A percentile compares a stretch with the other conserved stretches of the same genome.
phyloP scores from a whole-genome alignment of 1,284 basidiomycete genomes.

The Ceratobasidium sp. region DNA sequence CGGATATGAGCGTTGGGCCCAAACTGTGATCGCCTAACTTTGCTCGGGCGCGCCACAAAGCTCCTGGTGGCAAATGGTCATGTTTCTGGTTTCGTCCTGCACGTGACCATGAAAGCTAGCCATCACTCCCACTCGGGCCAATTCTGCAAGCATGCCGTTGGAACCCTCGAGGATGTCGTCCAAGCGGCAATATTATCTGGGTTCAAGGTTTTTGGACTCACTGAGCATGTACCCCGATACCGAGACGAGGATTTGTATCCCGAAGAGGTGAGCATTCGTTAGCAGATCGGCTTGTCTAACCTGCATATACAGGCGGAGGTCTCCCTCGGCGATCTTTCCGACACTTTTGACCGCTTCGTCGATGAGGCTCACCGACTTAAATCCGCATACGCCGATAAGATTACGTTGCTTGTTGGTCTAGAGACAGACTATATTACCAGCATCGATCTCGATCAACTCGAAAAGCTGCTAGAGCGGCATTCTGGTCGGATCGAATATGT shows the following conservation, averaged over 20 bases:
- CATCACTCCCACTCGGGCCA: slow-evolving; percentile 97
- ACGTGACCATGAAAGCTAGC: slow-evolving; percentile 57
- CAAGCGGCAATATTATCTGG: slow-evolving; percentile 78
- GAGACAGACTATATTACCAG: slow-evolving; percentile 92
- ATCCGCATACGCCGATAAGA: slow-evolving; percentile 64
- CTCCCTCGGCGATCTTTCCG: slow-evolving; percentile 60
- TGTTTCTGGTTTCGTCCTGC: too few relatives aligned
- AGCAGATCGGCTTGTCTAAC: neutral
- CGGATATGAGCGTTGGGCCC: too few relatives aligned
- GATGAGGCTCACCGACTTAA: slow-evolving; percentile 82
- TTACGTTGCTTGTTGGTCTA: slow-evolving; percentile 86
- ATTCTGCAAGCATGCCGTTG: slow-evolving; percentile 91
- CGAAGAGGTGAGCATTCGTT: slow-evolving; percentile 79
- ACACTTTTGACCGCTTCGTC: slow-evolving; percentile 76
- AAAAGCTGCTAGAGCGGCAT: slow-evolving; percentile 60
- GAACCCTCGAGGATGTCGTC: slow-evolving; percentile 82
- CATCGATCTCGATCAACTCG: slow-evolving; percentile 70
- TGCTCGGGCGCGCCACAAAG: too few relatives aligned
- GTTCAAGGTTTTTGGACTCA: slow-evolving; percentile 87
- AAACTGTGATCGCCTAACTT: too few relatives aligned
- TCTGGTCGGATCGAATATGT: slow-evolving; percentile 80
- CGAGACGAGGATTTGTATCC: slow-evolving; percentile 86
- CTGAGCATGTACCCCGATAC: slow-evolving; percentile 95
- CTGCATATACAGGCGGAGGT: slow-evolving; percentile 59
- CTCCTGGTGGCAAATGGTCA: too few relatives aligned